Conservation (phyloP, 2,329 filamentous ascomycete genomes). For the Aspergillus niger region DNA sequence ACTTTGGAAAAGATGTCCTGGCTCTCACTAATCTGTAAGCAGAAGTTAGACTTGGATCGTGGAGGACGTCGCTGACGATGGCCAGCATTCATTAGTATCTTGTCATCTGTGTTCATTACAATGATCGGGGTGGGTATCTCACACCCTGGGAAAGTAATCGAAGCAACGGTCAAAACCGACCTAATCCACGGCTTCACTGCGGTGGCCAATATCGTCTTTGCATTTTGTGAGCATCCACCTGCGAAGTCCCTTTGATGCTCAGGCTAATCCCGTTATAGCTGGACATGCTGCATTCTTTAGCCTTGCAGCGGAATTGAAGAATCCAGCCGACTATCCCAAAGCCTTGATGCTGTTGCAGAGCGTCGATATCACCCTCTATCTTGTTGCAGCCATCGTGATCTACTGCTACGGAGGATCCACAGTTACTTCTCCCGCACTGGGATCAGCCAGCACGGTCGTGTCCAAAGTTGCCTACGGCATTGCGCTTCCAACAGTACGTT, state of each 20-base stretch:
- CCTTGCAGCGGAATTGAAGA: slow-evolving; percentile 65
- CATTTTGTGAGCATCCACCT: slow-evolving; percentile 59
- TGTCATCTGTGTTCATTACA: slow-evolving; percentile 64
- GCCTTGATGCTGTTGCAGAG: slow-evolving; percentile 64
- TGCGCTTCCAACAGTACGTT: slow-evolving; percentile 61
- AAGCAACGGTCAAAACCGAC: slow-evolving; percentile 44
- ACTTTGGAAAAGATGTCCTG: slow-evolving; percentile 65
- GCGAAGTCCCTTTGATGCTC: slow-evolving; percentile 48
- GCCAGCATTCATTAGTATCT: slow-evolving; percentile 63
- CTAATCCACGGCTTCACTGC: slow-evolving; percentile 62
- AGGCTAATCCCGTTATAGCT: slow-evolving; percentile 51
- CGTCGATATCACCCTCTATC: slow-evolving; percentile 63
- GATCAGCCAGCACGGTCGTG: slow-evolving; percentile 59
- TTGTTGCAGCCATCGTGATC: slow-evolving; percentile 66
- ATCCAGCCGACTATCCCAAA: slow-evolving; percentile 63
- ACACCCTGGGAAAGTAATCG: slow-evolving; percentile 42
- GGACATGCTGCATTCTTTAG: slow-evolving; percentile 70
- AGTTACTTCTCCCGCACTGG: slow-evolving; percentile 67
- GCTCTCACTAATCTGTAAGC: slow-evolving; percentile 58
- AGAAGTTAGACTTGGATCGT: not conserved
- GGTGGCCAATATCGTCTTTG: slow-evolving; percentile 70
- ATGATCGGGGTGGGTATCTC: slow-evolving; percentile 66
- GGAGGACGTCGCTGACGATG: not conserved
- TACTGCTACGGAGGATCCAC: slow-evolving; percentile 66
- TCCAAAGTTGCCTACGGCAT: slow-evolving; percentile 68